Evolutionary conservation across 23 red algal genomes (phyloP).

Genomic region (Chondrus crispus): DNA sequence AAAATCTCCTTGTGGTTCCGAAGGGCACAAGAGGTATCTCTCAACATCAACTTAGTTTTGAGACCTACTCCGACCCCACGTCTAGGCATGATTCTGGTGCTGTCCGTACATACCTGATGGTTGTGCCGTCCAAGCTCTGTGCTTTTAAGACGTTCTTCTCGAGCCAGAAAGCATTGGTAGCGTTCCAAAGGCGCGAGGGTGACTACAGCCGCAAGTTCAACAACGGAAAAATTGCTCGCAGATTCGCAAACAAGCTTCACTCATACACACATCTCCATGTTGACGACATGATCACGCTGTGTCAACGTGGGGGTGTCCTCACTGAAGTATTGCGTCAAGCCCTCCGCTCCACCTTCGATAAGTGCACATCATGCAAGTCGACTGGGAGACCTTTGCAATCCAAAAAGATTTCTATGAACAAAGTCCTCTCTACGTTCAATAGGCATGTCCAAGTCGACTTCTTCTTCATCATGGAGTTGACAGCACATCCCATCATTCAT

Average conservation of each 20-base stretch:
- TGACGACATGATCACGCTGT: not conserved
- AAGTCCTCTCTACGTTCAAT: slow-evolving; percentile 14
- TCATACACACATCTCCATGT: not conserved
- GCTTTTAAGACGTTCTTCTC: not conserved
- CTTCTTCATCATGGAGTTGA: slow-evolving; percentile 19
- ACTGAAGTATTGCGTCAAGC: not conserved
- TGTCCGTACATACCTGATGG: not conserved
- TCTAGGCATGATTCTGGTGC: not conserved
- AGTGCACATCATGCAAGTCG: slow-evolving; percentile 14
- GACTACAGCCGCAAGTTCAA: not conserved
- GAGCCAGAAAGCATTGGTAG: not conserved
- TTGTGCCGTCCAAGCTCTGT: not conserved
- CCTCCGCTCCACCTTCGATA: not conserved
- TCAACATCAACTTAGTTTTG: too few species aligned
- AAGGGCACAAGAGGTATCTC: not conserved
- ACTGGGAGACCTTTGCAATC: not conserved
- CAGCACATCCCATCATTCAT: not conserved
- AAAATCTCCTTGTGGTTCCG: not conserved
- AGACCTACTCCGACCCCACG: not conserved
- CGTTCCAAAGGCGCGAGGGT: not conserved
- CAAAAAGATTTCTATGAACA: slow-evolving; percentile 3
- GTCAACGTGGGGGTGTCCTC: not conserved
- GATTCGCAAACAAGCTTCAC: not conserved
- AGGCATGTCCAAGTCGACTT: slow-evolving; percentile 34
- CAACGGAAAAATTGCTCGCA: not conserved